Evolutionary conservation across 805 yeast species (phyloP).

Genomic region (Ascoidea tarda): DNA sequence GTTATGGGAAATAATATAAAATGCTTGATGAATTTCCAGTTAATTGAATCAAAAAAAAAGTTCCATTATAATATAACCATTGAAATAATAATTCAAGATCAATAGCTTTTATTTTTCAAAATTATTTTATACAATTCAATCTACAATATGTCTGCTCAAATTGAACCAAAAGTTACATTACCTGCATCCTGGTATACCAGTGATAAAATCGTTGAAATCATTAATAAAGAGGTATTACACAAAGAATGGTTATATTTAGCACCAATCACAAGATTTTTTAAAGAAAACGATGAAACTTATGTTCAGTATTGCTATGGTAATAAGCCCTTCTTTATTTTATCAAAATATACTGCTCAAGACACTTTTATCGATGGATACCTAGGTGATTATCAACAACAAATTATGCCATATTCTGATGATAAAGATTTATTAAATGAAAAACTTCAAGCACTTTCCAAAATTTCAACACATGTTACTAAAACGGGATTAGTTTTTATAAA

Average conservation of each 20-base stretch:
- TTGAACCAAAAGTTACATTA: background rate
- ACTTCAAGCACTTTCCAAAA: conserved; percentile 10
- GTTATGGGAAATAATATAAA: too few relatives aligned
- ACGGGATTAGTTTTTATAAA: conserved; percentile 16
- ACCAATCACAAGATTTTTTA: conserved; percentile 12
- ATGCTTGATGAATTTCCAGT: too few relatives aligned
- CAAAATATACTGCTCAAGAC: conserved; percentile 12
- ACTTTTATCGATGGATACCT: conserved; percentile 12
- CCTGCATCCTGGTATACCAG: conserved; percentile 15
- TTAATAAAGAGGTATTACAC: conserved; percentile 13
- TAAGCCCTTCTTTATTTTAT: conserved; percentile 16
- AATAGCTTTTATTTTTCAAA: too few relatives aligned
- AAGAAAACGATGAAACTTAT: conserved; percentile 10
- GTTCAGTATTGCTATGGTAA: conserved; percentile 15
- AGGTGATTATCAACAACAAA: conserved; percentile 13
- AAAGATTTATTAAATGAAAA: conserved; percentile 7
- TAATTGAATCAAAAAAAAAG: too few relatives aligned
- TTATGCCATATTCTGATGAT: conserved; percentile 7
- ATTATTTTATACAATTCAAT: too few relatives aligned
- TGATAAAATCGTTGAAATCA: conserved; percentile 13
- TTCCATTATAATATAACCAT: too few relatives aligned
- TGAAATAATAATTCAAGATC: too few relatives aligned
- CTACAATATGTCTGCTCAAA: background rate
- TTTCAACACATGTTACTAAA: conserved; percentile 13
- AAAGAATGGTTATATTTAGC: conserved; percentile 18